Conservation (phyloP, 495 filamentous ascomycete species). For the Penicillium daleae region DNA sequence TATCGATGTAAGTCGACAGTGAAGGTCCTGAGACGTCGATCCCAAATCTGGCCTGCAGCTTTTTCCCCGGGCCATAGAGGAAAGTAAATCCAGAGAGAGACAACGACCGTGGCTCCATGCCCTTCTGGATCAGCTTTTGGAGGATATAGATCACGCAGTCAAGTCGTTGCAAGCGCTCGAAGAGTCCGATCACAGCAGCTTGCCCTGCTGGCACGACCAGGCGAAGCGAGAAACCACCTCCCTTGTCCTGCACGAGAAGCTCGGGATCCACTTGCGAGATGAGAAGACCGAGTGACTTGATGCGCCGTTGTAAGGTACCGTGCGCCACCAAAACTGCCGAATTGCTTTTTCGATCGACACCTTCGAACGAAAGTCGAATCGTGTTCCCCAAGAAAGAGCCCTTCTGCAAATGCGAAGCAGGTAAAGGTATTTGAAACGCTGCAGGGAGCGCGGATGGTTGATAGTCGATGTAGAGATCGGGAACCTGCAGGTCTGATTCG, state of each 20-base stretch:
- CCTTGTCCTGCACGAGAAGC: slow-evolving; percentile 39
- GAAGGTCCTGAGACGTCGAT: slow-evolving; percentile 31
- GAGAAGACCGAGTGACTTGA: slow-evolving; percentile 32
- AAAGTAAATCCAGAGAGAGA: slow-evolving; percentile 45
- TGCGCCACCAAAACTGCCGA: slow-evolving; percentile 46
- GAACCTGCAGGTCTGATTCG: slow-evolving; percentile 33
- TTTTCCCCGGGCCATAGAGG: slow-evolving; percentile 37
- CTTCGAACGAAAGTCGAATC: slow-evolving; percentile 46
- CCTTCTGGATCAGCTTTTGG: slow-evolving; percentile 41
- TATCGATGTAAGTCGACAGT: slow-evolving; percentile 26
- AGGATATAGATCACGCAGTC: slow-evolving; percentile 48
- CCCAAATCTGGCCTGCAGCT: slow-evolving; percentile 36
- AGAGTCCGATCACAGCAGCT: slow-evolving; percentile 37
- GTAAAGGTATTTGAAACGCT: slow-evolving; percentile 37
- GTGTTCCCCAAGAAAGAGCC: slow-evolving; percentile 40
- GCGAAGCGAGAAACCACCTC: slow-evolving; percentile 46
- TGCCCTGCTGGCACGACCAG: slow-evolving; percentile 43
- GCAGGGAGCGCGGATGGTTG: slow-evolving; percentile 36
- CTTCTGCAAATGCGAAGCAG: slow-evolving; percentile 28
- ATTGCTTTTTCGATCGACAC: slow-evolving; percentile 40
- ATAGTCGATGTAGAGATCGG: slow-evolving; percentile 45
- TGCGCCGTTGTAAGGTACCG: slow-evolving; percentile 34
- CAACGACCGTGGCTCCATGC: slow-evolving; percentile 37
- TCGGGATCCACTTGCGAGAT: slow-evolving; percentile 37
- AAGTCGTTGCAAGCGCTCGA: slow-evolving; percentile 47